Base-by-base conservation (phyloP, 768 basidiomycete species). In the Flagelloscypha sp. region DNA sequence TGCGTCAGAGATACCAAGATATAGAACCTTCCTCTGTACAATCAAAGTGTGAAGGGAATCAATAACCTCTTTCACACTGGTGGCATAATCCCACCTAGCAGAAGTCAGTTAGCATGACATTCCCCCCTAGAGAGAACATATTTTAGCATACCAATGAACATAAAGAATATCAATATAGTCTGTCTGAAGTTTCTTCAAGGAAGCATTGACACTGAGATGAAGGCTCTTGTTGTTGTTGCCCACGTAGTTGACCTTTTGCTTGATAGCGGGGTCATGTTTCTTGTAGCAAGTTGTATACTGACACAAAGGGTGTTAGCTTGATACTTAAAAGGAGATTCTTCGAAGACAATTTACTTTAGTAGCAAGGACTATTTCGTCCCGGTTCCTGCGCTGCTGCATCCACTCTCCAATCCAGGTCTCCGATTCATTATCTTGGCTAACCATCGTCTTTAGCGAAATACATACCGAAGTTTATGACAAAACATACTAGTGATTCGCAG, bases 381-480 rank as follows among this genome's bases (percentile, higher is more conserved):
- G 55, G 30, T 65, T 66, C 0, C 58, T 59, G 16, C 68, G 54
- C 20, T 51, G 41, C 41, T 68, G 61, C 36, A 66, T 64, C 72
- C 71, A 76, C 46, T 74, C 71, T 3, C 72, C 73, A 20, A 74
- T 59, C 44, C 66, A 67, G 32, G 43, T 36, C 48, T 83, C 77
- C 3, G 72, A 74, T n/a, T 62, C 47, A 40, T 70, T 74, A 37
- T 74, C 65, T 43, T 79, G 73, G 36, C 66, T 71, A 25, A 18
- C 12, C 13, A 13, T n/a, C 18, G 6, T 5, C 17, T 28, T 28
- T 8, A 28, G 20, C 19, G 30, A 7, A 19, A 8, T 22, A 4
- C 4, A 22, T 6, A 25, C 1, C 1, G 13, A 13, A 30, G 2
- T 13, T 12, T 8, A 15, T 10, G 21, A n/a, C 38, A 41, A 24